These are phyloP conservation scores for Takashimella koratensis DNA, from an alignment of 1,284 basidiomycete genomes.

Conservation along the genomic window DNA sequence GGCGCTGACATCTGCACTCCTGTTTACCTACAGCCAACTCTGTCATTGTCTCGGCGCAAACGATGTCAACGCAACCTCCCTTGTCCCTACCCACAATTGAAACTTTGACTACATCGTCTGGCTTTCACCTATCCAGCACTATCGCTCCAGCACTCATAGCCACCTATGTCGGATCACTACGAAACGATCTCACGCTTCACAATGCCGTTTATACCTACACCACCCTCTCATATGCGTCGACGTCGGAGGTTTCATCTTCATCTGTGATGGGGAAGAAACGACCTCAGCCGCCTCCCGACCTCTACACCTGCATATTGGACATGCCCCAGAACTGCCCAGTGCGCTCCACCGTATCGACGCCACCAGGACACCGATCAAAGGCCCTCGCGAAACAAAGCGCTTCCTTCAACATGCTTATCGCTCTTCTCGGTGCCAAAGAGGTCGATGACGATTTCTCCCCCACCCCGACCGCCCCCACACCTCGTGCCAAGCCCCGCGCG, in stretches of 20 bases:
- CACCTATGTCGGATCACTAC: constrained; percentile 11
- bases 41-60: too few relatives aligned
- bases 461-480: constrained; percentile 11
- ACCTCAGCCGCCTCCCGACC: background rate
- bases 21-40: too few relatives aligned
- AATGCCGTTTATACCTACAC: constrained; percentile 4
- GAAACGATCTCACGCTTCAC: constrained; percentile 8
- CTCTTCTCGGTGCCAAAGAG: constrained; percentile 18
- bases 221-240: too few relatives aligned
- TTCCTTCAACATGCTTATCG: constrained; percentile 11
- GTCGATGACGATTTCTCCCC: constrained; percentile 17
- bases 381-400: constrained; percentile 23
- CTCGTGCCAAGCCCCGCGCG: background rate
- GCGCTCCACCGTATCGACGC: background rate
- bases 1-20: too few relatives aligned
- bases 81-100: too few relatives aligned
- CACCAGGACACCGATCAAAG: constrained; percentile 7
- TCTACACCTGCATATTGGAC: background rate
- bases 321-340: constrained; percentile 14
- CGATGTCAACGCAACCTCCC: too few relatives aligned
- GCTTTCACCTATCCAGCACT: background rate
- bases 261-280: background rate
- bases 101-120: too few relatives aligned
- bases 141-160: constrained; percentile 8
- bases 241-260: too few relatives aligned